phyloP scores from a whole-genome alignment of 306 rosid genomes.

The Lagenaria siceraria region DNA sequence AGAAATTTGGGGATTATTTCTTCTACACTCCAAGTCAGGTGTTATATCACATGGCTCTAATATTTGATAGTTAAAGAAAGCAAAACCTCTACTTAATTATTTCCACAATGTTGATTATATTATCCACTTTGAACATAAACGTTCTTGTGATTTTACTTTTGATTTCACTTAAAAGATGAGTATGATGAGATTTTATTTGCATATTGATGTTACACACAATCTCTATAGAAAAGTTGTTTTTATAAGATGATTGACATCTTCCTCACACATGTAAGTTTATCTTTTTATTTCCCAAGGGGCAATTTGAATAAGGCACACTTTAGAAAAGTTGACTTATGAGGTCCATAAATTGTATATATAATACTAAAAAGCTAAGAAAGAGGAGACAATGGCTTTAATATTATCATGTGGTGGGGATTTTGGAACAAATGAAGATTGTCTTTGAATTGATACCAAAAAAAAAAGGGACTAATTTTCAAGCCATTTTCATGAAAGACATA shows the following conservation, averaged over 20 bases:
- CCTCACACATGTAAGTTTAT: background rate
- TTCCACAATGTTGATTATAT: no score
- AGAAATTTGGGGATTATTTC: no score
- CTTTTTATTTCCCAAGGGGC: background rate
- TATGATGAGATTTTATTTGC: no score
- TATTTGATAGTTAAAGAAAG: no score
- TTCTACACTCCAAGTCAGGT: no score
- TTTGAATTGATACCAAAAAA: background rate
- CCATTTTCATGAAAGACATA: background rate
- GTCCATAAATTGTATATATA: background rate
- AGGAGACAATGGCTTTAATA: background rate
- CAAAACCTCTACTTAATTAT: no score
- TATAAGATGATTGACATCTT: background rate
- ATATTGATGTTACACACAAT: background rate
- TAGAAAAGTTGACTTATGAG: background rate
- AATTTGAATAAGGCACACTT: background rate
- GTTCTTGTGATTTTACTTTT: no score
- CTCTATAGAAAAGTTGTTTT: background rate
- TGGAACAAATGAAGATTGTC: background rate
- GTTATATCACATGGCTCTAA: no score
- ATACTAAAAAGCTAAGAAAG: background rate
- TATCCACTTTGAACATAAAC: no score
- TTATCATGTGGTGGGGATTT: background rate
- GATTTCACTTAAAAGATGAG: no score
- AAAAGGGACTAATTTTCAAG: background rate